phyloP scores from a whole-genome alignment of 2,329 filamentous ascomycete species.

The Xylaria sp. region DNA sequence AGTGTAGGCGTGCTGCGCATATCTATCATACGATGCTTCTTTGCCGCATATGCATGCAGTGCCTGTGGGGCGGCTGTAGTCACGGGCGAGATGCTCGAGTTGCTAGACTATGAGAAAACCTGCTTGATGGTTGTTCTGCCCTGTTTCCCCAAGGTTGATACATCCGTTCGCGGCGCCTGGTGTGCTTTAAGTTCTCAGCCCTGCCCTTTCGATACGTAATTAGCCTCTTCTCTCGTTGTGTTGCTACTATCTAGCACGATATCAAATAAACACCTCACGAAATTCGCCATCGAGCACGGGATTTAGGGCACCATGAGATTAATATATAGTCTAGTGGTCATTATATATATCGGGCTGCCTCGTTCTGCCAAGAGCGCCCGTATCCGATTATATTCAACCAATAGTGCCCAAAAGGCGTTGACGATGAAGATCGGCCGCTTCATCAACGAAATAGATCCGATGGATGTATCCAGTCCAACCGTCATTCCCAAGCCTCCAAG shows the following conservation, averaged over 20 bases:
- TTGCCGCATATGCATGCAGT: not conserved
- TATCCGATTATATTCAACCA: not conserved
- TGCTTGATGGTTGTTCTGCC: not conserved
- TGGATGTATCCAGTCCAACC: conserved; percentile 5
- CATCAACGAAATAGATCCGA: not conserved
- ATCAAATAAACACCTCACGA: not conserved
- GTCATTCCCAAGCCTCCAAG: conserved; percentile 4
- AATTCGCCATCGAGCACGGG: not conserved
- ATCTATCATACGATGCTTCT: not conserved
- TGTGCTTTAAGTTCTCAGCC: not conserved
- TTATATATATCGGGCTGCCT: conserved; percentile 12
- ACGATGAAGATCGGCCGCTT: not conserved
- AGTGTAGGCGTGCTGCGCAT: not conserved
- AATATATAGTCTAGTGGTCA: conserved; percentile 15
- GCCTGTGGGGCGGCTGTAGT: not conserved
- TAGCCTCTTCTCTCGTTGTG: too few relatives aligned
- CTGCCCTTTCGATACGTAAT: too few relatives aligned
- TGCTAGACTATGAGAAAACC: not conserved
- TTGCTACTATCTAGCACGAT: not conserved
- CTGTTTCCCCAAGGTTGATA: not conserved
- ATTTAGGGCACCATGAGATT: not conserved
- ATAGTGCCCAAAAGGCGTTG: not conserved
- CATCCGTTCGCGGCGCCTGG: not conserved
- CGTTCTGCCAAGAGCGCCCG: conserved; percentile 5
- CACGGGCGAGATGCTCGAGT: not conserved